phyloP scores from a whole-genome alignment of 78 protist species.

The Mantamonas sphyraenae region DNA sequence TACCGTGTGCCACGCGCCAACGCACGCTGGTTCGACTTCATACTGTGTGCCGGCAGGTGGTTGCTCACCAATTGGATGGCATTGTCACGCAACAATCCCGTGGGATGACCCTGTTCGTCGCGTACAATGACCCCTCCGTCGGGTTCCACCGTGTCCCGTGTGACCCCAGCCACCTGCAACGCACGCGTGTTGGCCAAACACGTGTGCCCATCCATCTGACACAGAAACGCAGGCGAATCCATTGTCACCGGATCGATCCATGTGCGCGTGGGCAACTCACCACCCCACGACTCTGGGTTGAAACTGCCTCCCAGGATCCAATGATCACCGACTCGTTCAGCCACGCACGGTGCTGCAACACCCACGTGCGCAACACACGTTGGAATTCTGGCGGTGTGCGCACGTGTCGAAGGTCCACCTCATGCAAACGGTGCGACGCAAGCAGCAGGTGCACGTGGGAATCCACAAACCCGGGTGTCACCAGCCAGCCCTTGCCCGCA shows the following conservation, averaged over 20 bases:
- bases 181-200: neutral
- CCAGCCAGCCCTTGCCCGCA: too few relatives aligned
- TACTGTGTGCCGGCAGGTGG: too few relatives aligned
- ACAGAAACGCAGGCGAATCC: neutral
- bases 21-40: too few relatives aligned
- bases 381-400: neutral
- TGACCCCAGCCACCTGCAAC: neutral
- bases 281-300: slow-evolving; percentile 4
- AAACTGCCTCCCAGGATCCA: neutral
- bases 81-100: neutral
- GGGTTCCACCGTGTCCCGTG: neutral
- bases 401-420: neutral
- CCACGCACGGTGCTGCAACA: neutral
- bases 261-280: neutral
- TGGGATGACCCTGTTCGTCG: neutral
- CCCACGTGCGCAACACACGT: neutral
- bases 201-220: neutral
- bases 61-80: slow-evolving; percentile 3
- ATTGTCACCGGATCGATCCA: slow-evolving; percentile 4
- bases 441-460: slow-evolving; percentile 1
- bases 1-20: neutral
- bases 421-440: neutral
- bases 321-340: too few relatives aligned
- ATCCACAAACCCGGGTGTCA: neutral
- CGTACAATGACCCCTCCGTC: neutral